Evolutionary conservation across 2,329 filamentous ascomycete species (phyloP).

Genomic region (Periconia sp.): DNA sequence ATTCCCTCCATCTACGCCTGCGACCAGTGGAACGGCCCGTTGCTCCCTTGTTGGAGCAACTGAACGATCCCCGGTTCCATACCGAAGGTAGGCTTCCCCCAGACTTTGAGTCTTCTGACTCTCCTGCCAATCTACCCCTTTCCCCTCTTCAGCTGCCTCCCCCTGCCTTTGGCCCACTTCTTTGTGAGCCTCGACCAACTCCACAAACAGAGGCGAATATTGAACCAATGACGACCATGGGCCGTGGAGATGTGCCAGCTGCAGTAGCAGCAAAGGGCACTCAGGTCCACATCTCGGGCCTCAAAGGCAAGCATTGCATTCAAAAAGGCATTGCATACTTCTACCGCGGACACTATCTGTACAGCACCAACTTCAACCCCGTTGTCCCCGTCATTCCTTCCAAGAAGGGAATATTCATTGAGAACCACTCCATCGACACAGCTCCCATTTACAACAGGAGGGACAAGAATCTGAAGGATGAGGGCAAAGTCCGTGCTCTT

Average conservation of each 20-base stretch:
- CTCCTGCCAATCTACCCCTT: neutral
- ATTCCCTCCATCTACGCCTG: too few species aligned
- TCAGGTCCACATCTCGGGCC: conserved; percentile 31
- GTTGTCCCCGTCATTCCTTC: conserved; percentile 30
- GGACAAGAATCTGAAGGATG: conserved; percentile 5
- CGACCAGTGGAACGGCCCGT: too few species aligned
- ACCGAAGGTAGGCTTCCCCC: too few species aligned
- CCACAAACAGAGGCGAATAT: too few species aligned
- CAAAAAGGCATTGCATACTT: conserved; percentile 33
- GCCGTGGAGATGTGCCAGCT: too few species aligned
- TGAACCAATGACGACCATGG: too few species aligned
- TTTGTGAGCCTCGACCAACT: too few species aligned
- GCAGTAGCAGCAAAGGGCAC: conserved; percentile 15
- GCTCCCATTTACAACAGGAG: conserved; percentile 18
- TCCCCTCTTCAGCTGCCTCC: neutral
- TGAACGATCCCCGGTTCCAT: too few species aligned
- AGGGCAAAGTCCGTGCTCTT: conserved; percentile 21
- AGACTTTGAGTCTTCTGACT: neutral
- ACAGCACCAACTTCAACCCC: conserved; percentile 20
- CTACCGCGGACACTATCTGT: conserved; percentile 39
- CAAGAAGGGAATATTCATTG: conserved; percentile 23
- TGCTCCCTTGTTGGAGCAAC: too few species aligned
- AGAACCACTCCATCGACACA: conserved; percentile 6
- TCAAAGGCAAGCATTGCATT: conserved; percentile 26
- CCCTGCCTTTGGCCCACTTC: too few species aligned